Evolutionary conservation across 2,329 filamentous ascomycete genomes (phyloP), one percentile per base, ranked within the genome.

Genomic region (Diaporthe sp.): DNA sequence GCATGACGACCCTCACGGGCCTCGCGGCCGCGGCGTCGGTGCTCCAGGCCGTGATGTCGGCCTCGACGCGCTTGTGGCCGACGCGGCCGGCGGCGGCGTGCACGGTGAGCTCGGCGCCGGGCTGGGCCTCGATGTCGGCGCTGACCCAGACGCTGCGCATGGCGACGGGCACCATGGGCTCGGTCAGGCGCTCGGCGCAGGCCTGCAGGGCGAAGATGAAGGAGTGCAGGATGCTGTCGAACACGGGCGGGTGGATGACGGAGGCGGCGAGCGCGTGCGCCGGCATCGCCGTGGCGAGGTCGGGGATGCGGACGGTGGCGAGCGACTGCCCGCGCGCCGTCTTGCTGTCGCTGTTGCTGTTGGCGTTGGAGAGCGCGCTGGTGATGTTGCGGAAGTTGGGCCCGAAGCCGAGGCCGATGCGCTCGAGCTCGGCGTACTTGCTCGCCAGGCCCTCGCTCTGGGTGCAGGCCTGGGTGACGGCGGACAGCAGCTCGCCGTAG

Each of bases 111-210:
- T 75, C 73, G 1, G 55, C 44, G 57, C 55, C 65, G 9, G 73
- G 73, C 44, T 53, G 53, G 65, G 44, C 62, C 62, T 75, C 73
- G 65, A 71, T 71, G 12, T 62, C 73, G 44, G 73, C 73, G 73
- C 73, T 75, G 73, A 75, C 73, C 73, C 73, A 75, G 12, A 75
- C 73, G 53, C 65, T 75, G 31, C 73, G 73, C 46, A 75, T 75
- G 2, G 73, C 73, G n/a, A 75, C 73, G 31, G 73, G 73, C 37
- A 75, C 73, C 73, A 75, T 75, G 37, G 76, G 76, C 58, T 75
- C 73, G 19, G 73, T 71, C 53, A 75, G 44, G 51, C 55, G 65
- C 15, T 42, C 39, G 25, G 55, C 39, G 17, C 46, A 71, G 57
- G 73, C 73, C 65, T 75, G 65, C 42, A 75, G 73, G 53, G 73